Evolutionary conservation across 2,329 filamentous ascomycete genomes (phyloP), one percentile per base, ranked within the genome.

Genomic region (Penicillium sp.): DNA sequence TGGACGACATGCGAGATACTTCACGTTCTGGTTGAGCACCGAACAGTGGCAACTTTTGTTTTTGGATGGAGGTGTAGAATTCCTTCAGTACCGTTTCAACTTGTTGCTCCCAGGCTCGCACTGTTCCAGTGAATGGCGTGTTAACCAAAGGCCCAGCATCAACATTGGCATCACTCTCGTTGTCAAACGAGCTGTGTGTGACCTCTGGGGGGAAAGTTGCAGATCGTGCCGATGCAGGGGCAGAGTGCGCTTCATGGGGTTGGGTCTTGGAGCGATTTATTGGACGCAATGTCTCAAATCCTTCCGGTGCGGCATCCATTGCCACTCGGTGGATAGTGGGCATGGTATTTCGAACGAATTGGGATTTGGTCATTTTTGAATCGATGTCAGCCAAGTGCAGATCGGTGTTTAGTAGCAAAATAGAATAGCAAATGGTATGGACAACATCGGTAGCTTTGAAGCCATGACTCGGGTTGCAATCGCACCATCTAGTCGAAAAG

Each of bases 311-410:
- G n/a, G 87, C 86, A 66, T 96, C 91, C 40, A 83, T 80, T 10
- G 92, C 83, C 13, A 90, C 87, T 49, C 91, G 87, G 58, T 85
- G 86, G 61, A 99, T 90, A 0, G 93, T 96, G 0, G 90, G 89
- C 81, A 97, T 88, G 5, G 94, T 97, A 71, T 99, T 99, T 76
- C 95, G 96, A 71, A 99, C 85, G 70, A 97, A 99, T 70, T 97
- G 93, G 62, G 84, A 88, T 56, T 90, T 86, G 1, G 93, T 97
- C 94, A 99, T 99, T 79, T 96, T 96, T 67, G 90, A 87, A 61
- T 96, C 92, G 66, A 97, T 96, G 71, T 97, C 93, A 58, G 93
- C 94, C 69, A 97, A 76, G 70, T 99, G 93, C 56, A 99, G 81
- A 78, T 99, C 94, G 35, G 94, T 99, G 70, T 99, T 99, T 62